phyloP scores from a whole-genome alignment of 805 yeast genomes.

The Candida manassasensis region DNA sequence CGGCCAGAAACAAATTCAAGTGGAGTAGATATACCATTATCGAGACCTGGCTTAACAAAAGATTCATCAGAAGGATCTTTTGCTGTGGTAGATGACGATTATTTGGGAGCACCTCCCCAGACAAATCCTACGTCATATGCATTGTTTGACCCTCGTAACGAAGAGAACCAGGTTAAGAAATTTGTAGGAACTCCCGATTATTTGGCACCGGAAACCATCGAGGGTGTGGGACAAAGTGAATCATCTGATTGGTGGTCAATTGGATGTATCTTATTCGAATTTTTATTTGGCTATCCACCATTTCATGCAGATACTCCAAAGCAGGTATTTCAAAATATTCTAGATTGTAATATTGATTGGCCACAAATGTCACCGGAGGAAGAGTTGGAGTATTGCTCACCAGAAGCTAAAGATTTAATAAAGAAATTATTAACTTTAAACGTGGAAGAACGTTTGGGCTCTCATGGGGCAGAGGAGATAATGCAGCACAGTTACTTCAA shows the following conservation, averaged over 20 bases:
- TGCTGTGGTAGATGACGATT: constrained; percentile 50
- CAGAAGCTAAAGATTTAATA: constrained; percentile 73
- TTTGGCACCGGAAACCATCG: constrained; percentile 92
- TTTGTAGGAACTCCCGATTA: constrained; percentile 98
- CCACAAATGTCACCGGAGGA: constrained; percentile 62
- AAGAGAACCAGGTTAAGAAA: constrained; percentile 43
- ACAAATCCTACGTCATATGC: constrained; percentile 39
- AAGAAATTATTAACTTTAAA: constrained; percentile 55
- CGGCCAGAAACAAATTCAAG: constrained; percentile 34
- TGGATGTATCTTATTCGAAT: constrained; percentile 92
- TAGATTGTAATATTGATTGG: constrained; percentile 76
- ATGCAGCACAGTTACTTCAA: constrained; percentile 73
- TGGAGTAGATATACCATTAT: constrained; percentile 43
- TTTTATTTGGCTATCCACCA: constrained; percentile 90
- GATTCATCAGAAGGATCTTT: constrained; percentile 56
- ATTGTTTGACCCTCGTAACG: constrained; percentile 68
- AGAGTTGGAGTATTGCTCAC: constrained; percentile 47
- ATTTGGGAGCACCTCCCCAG: constrained; percentile 22
- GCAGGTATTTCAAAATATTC: constrained; percentile 75
- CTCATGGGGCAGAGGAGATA: constrained; percentile 74
- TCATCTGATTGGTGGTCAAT: constrained; percentile 99
- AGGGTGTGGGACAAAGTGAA: constrained; percentile 77
- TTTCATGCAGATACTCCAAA: constrained; percentile 81
- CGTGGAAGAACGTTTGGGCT: constrained; percentile 68
- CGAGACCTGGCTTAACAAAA: constrained; percentile 44